Evolutionary conservation across 192 early-diverging fungal species (phyloP).

Genomic region (Umbelopsis isabellina): DNA sequence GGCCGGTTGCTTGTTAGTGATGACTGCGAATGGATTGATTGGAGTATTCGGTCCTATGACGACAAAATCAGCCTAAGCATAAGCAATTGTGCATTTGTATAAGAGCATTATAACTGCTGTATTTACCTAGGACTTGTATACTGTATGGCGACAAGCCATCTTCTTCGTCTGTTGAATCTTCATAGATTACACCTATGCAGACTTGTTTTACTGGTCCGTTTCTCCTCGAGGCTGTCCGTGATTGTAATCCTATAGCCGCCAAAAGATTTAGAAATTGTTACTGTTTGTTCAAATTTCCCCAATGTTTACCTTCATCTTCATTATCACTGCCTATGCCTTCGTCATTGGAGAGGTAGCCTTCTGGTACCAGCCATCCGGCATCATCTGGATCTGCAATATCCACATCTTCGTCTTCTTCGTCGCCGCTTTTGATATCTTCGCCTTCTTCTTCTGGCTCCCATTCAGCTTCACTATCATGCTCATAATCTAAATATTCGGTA

Average conservation of each 20-base stretch:
- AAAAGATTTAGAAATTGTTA: background rate
- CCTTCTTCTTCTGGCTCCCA: slow-evolving; percentile 92
- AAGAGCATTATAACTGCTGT: no score
- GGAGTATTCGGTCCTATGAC: background rate
- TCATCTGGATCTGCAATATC: slow-evolving; percentile 38
- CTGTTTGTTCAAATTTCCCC: background rate
- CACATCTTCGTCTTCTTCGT: slow-evolving; percentile 72
- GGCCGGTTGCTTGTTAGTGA: background rate
- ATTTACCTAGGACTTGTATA: background rate
- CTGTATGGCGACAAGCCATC: background rate
- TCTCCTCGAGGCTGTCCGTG: background rate
- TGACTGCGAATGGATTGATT: background rate
- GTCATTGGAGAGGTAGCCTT: slow-evolving; percentile 86
- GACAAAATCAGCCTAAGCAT: background rate
- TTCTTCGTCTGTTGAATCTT: slow-evolving; percentile 16
- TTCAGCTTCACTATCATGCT: slow-evolving; percentile 87
- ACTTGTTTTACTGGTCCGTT: slow-evolving; percentile 1
- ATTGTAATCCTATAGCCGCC: background rate
- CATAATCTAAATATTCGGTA: slow-evolving; percentile 71
- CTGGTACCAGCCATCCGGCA: slow-evolving; percentile 83
- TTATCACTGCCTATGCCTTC: slow-evolving; percentile 50
- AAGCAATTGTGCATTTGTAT: no score
- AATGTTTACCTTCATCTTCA: slow-evolving; percentile 3
- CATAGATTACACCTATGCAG: slow-evolving; percentile 7
- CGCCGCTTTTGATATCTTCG: slow-evolving; percentile 79